phyloP scores from a whole-genome alignment of 2,329 filamentous ascomycete species.

The Cladophialophora immunda region DNA sequence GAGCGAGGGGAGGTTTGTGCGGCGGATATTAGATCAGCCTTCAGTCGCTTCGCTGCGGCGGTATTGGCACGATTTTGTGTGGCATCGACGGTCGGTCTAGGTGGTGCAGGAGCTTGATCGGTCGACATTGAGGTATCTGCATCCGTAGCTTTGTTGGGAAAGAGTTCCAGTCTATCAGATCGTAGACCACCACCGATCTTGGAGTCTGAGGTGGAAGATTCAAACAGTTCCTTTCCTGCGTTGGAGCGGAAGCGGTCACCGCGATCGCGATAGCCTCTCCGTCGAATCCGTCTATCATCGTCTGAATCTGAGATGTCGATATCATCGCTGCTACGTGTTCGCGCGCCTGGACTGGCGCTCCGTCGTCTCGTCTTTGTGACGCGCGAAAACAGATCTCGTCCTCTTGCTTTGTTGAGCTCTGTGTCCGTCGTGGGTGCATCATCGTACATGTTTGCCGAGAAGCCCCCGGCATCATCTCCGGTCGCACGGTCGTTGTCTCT shows the following conservation, averaged over 20 bases:
- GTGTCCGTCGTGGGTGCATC: conserved; percentile 62
- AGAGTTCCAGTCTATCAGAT: conserved; percentile 51
- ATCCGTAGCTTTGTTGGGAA: conserved; percentile 49
- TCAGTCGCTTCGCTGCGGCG: conserved; percentile 49
- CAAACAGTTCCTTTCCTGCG: conserved; percentile 68
- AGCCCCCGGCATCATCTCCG: conserved; percentile 50
- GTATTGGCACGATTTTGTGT: conserved; percentile 39
- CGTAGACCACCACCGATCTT: conserved; percentile 46
- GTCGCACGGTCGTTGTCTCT: conserved; percentile 58
- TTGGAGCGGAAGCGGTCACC: conserved; percentile 52
- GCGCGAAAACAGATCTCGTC: conserved; percentile 51
- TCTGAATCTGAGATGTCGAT: conserved; percentile 51
- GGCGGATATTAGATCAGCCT: conserved; percentile 67
- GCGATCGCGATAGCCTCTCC: conserved; percentile 54
- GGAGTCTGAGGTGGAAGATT: conserved; percentile 51
- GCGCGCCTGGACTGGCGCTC: conserved; percentile 67
- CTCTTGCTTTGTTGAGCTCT: conserved; percentile 41
- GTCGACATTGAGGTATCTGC: conserved; percentile 31
- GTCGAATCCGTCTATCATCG: conserved; percentile 44
- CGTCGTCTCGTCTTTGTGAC: conserved; percentile 57
- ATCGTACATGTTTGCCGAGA: conserved; percentile 84
- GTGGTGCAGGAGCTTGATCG: conserved; percentile 54
- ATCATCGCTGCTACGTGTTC: conserved; percentile 53
- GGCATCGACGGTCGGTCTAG: conserved; percentile 40
- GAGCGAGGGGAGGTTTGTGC: conserved; percentile 44